phyloP scores from a whole-genome alignment of 163 green algal species.

The Scenedesmus sp. region DNA sequence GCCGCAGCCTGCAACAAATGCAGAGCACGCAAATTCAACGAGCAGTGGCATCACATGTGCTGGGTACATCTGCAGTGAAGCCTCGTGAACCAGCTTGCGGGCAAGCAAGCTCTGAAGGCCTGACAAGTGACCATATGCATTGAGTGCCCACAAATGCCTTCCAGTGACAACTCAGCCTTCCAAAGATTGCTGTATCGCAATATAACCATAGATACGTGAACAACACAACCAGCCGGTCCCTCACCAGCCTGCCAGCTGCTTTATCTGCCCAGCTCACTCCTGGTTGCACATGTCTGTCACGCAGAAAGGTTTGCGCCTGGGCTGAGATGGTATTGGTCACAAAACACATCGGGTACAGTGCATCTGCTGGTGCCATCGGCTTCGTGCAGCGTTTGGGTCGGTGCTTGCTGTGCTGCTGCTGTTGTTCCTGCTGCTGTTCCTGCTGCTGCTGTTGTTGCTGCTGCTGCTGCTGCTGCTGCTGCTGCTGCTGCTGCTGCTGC shows the following conservation, averaged over 20 bases:
- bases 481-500: no score
- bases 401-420: not conserved
- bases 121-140: no score
- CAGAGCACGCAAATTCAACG: not conserved
- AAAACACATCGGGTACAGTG: not conserved
- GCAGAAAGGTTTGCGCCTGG: not conserved
- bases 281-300: not conserved
- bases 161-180: no score
- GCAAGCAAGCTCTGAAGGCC: no score
- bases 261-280: not conserved
- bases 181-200: no score
- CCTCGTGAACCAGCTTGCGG: no score
- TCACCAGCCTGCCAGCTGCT: not conserved
- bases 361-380: not conserved
- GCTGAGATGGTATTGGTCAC: not conserved
- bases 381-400: not conserved
- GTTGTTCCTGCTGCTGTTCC: not conserved
- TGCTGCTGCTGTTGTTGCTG: not conserved
- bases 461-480: not conserved
- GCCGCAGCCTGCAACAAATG: not conserved
- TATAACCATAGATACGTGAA: no score
- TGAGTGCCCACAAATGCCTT: no score
- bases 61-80: not conserved
- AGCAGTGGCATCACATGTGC: no score
- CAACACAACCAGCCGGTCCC: not conserved